phyloP scores from a whole-genome alignment of 1,284 basidiomycete genomes.

The Neolentinus lepideus region DNA sequence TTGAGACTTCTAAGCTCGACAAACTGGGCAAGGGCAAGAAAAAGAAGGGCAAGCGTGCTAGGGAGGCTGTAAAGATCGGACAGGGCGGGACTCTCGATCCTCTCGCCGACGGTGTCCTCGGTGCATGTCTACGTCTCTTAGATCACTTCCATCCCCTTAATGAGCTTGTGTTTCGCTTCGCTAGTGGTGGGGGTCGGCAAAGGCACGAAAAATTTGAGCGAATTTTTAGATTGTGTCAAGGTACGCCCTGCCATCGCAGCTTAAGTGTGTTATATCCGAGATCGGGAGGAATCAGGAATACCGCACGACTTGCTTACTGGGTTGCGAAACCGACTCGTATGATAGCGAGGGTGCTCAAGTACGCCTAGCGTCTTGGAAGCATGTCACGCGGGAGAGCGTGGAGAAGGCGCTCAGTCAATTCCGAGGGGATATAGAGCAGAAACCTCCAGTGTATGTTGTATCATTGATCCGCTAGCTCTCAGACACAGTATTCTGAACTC shows the following conservation, averaged over 20 bases:
- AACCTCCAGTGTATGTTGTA: slow-evolving; percentile 77
- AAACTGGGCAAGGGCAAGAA: slow-evolving; percentile 31
- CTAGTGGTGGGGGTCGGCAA: slow-evolving; percentile 87
- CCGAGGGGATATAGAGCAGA: slow-evolving; percentile 83
- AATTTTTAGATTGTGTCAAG: slow-evolving; percentile 91
- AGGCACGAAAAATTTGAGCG: slow-evolving; percentile 83
- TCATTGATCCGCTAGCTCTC: background rate
- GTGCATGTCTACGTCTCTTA: slow-evolving; percentile 29
- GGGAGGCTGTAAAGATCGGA: slow-evolving; percentile 67
- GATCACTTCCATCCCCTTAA: slow-evolving; percentile 2
- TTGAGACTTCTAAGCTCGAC: slow-evolving; percentile 47
- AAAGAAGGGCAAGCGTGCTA: slow-evolving; percentile 23
- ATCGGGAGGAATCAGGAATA: slow-evolving; percentile 63
- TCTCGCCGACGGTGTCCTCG: slow-evolving; percentile 89
- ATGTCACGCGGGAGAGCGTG: slow-evolving; percentile 76
- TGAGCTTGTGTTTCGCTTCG: background rate
- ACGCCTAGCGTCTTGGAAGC: slow-evolving; percentile 72
- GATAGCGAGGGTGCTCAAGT: slow-evolving; percentile 84
- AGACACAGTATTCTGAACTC: background rate
- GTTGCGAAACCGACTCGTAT: slow-evolving; percentile 93
- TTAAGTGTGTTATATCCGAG: background rate
- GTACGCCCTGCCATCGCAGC: slow-evolving; percentile 31
- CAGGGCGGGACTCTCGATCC: slow-evolving; percentile 97
- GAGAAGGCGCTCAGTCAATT: slow-evolving; percentile 73
- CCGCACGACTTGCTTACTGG: slow-evolving; percentile 83